Base-by-base conservation (phyloP, 106 monocot species). In the Acorus calamus region DNA sequence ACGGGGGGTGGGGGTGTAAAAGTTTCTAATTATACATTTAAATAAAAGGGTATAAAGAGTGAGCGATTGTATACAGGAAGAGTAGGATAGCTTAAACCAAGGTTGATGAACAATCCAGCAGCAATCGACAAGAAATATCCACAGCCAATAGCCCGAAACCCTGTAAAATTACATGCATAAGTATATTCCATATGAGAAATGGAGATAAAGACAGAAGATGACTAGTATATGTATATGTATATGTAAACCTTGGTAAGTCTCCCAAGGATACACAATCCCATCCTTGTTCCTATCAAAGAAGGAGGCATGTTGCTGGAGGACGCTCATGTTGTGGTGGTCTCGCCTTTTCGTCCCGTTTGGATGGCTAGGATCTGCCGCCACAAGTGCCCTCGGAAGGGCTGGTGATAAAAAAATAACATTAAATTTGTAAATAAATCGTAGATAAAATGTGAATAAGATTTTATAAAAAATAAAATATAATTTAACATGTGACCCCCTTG, bases 271-370 rank as follows among this genome's bases (percentile, higher is more conserved):
- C 28, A 83, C 66, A 28, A 75, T 66, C 4, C 83, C 79, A 53
- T 84, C 76, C 11, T 67, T 66, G 62, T 84, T 80, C 50, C 73
- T 68, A 53, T 80, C 80, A 46, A 84, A 84, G 77, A 84, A 84
- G 7, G 80, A 69, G 0, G 53, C 84, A 56, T 84, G 84, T 59
- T 84, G 80, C 74, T 80, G 84, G 6, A 84, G 70, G 48, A 80
- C 80, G 11, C 71, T 80, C 84, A 80, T 67, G 47, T 69, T 61
- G 7, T 61, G 71, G 52, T 59, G 64, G 3, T 73, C 70, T 45
- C 44, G 60, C 8, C 80, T 73, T 11, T 62, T 68, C 3, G 78
- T 78, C 8, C 78, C 78, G 11, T 59, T 51, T 7, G 78, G 72
- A 49, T 78, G 72, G 57, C 45, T 56, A 0, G 54, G 50, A 67